Evolutionary conservation across 495 filamentous ascomycete genomes (phyloP).

Genomic region (Penicillium dipodomyicola): DNA sequence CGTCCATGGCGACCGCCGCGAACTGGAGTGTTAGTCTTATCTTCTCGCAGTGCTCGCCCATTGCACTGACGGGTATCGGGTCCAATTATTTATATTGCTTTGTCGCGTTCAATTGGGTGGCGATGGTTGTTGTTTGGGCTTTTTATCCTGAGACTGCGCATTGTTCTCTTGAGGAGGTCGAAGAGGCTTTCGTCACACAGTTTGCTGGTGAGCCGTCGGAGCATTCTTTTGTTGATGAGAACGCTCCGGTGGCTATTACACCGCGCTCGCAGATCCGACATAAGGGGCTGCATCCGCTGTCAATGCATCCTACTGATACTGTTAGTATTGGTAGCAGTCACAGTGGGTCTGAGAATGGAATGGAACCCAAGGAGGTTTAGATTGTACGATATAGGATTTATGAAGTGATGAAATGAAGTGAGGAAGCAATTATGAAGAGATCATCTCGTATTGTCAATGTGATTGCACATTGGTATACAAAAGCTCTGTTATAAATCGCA

Average conservation of each 20-base stretch:
- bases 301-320: conserved; percentile 9
- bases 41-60: conserved; percentile 55
- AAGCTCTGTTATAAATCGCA: background rate
- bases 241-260: background rate
- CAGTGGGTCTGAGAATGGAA: background rate
- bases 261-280: conserved; percentile 5
- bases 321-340: background rate
- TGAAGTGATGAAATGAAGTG: conserved; percentile 1
- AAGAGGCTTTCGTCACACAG: conserved; percentile 41
- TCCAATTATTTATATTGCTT: conserved; percentile 56
- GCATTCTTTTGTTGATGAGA: background rate
- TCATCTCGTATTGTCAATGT: background rate
- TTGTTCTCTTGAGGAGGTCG: conserved; percentile 53
- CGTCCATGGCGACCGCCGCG: conserved; percentile 50
- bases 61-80: conserved; percentile 46
- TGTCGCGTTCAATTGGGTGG: conserved; percentile 50
- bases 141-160: conserved; percentile 54
- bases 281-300: conserved; percentile 12
- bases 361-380: background rate
- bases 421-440: background rate
- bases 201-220: conserved; percentile 13
- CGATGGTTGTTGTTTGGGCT: conserved; percentile 42
- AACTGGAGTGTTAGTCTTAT: conserved; percentile 56
- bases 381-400: background rate
- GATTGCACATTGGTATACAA: background rate